phyloP scores from a whole-genome alignment of 306 rosid species.

The Amphicarpaea edgeworthii region DNA sequence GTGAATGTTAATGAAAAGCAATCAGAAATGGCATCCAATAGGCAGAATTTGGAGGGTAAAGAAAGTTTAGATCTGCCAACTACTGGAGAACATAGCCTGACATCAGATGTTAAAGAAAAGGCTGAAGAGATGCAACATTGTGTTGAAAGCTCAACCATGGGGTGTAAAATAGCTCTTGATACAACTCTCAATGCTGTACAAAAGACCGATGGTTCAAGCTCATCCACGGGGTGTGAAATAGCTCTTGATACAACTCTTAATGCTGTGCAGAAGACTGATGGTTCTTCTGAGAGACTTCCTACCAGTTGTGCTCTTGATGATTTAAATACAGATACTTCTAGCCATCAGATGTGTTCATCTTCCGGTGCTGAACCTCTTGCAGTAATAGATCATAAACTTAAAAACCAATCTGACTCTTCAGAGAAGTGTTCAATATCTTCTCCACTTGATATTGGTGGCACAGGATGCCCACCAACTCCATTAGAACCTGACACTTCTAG shows the following conservation, averaged over 20 bases:
- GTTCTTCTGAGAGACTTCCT: slow-evolving; percentile 45
- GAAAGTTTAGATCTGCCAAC: slow-evolving; percentile 38
- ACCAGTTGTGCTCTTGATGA: slow-evolving; percentile 43
- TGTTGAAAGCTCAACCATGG: slow-evolving; percentile 41
- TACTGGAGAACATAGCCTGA: slow-evolving; percentile 30
- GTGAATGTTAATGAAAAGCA: slow-evolving; percentile 37
- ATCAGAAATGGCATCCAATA: slow-evolving; percentile 39
- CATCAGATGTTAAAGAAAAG: slow-evolving; percentile 47
- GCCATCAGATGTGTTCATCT: slow-evolving; percentile 47
- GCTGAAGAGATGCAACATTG: slow-evolving; percentile 45
- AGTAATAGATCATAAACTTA: slow-evolving; percentile 45
- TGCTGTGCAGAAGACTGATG: slow-evolving; percentile 46
- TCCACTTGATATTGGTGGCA: slow-evolving; percentile 39
- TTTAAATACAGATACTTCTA: slow-evolving; percentile 35
- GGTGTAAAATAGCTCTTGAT: slow-evolving; percentile 43
- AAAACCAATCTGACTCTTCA: slow-evolving; percentile 46
- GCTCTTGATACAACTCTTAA: slow-evolving; percentile 42
- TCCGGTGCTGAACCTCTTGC: slow-evolving; percentile 42
- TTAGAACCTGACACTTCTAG: slow-evolving; percentile 38
- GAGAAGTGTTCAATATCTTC: slow-evolving; percentile 52
- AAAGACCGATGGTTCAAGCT: slow-evolving; percentile 46
- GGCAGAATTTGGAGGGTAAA: slow-evolving; percentile 42
- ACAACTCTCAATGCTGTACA: slow-evolving; percentile 41
- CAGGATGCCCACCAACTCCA: slow-evolving; percentile 38
- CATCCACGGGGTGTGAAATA: slow-evolving; percentile 35